Conservation (phyloP, 2,329 filamentous ascomycete species). For the Elsinoe perseae region DNA sequence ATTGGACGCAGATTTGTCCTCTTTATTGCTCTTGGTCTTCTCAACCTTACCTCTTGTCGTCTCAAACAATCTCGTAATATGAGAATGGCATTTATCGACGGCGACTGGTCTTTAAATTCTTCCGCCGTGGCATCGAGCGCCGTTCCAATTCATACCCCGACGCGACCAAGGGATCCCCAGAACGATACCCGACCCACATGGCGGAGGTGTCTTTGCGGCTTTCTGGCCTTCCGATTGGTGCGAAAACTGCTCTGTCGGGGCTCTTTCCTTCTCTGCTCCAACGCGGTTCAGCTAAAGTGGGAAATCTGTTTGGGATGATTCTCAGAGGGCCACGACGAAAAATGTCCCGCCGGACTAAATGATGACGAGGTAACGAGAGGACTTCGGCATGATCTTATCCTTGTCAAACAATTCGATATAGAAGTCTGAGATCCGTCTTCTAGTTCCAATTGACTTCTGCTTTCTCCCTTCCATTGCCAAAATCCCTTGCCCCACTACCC, state of each 20-base stretch:
- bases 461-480: constrained; percentile 11
- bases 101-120: constrained; percentile 5
- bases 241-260: neutral
- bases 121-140: constrained; percentile 6
- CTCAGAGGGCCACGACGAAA: neutral
- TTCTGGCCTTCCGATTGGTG: neutral
- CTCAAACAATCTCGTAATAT: neutral
- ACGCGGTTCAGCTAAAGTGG: neutral
- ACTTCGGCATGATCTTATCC: neutral
- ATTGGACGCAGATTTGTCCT: neutral
- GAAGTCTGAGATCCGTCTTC: neutral
- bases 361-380: neutral
- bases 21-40: neutral
- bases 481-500: constrained; percentile 1
- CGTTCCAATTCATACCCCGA: constrained; percentile 6
- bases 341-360: constrained; percentile 3
- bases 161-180: neutral
- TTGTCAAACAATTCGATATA: neutral
- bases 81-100: neutral
- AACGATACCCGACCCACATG: neutral
- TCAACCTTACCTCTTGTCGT: neutral
- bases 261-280: neutral
- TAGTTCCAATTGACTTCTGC: neutral
- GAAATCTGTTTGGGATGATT: constrained; percentile 9
- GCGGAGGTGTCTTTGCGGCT: constrained; percentile 8